Conservation (phyloP, 371 early-diverging fungal species). For the Lichtheimia hyalospora region DNA sequence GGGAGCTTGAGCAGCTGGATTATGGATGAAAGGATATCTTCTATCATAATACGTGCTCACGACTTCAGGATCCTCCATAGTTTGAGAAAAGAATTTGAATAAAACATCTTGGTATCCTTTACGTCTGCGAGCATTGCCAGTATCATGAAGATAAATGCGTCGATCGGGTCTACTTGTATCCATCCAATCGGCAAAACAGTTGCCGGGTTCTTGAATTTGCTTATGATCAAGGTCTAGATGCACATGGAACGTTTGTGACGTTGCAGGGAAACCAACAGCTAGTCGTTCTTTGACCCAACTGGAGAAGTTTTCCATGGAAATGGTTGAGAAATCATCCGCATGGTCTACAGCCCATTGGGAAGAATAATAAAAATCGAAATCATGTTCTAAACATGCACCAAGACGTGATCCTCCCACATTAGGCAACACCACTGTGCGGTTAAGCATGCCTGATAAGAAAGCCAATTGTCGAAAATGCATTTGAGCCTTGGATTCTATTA, state of each 20-base stretch:
- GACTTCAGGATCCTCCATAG: slow-evolving; percentile 21
- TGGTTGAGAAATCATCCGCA: slow-evolving; percentile 19
- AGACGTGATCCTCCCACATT: slow-evolving; percentile 31
- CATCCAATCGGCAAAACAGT: slow-evolving; percentile 19
- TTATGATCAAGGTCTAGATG: slow-evolving; percentile 15
- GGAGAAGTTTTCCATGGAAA: slow-evolving; percentile 26
- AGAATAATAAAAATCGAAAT: slow-evolving; percentile 33
- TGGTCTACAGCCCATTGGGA: slow-evolving; percentile 19
- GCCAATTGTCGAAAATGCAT: slow-evolving; percentile 39
- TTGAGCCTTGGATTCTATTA: slow-evolving; percentile 46
- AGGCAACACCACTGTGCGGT: slow-evolving; percentile 36
- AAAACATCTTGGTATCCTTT: slow-evolving; percentile 12
- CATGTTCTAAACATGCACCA: slow-evolving; percentile 32
- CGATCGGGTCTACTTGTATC: slow-evolving; percentile 13
- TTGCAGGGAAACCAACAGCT: slow-evolving; percentile 12
- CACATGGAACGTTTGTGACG: slow-evolving; percentile 21
- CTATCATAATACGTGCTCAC: slow-evolving; percentile 32
- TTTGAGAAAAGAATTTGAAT: slow-evolving; percentile 15
- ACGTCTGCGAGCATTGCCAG: slow-evolving; percentile 8
- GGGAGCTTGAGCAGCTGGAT: slow-evolving; percentile 19
- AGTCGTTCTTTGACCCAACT: slow-evolving; percentile 32
- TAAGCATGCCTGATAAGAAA: slow-evolving; percentile 26
- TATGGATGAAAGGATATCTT: slow-evolving; percentile 30
- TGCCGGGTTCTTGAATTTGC: slow-evolving; percentile 9
- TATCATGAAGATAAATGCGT: slow-evolving; percentile 21